Base-by-base conservation (phyloP, 176 grass and related monocot species). In the Oryza glumipatula region DNA sequence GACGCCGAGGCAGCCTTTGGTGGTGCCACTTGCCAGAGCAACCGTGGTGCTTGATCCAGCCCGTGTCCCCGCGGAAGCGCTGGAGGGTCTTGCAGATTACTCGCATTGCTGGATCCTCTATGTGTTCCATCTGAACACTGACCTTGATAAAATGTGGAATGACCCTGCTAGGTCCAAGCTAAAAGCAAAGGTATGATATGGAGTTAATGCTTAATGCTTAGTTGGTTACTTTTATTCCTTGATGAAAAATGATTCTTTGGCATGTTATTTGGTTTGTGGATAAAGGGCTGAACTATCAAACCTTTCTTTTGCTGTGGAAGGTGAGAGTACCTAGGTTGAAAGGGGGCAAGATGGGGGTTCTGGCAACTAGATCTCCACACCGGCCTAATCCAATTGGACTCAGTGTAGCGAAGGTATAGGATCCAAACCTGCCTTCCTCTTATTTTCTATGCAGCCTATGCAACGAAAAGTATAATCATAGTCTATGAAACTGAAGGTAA, bases 61-160 rank as follows among this genome's bases (percentile, higher is more conserved):
- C 45, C 91, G 85, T 76, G 91, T 94, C 56, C 84, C 93, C 0
- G 76, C 74, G n/a, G 96, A 72, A 84, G 91, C 91, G 1, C 89
- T 98, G 5, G 93, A 98, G 80, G 96, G 96, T 24, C 90, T 95
- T 43, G 56, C 87, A n/a, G 79, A 77, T 76, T 98, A 91, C 69
- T 98, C 93, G 0, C 96, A 98, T 61, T 98, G 96, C 63, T 98
- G 96, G 96, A 89, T 98, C 65, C 85, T 98, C 46, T 98, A 95
- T 85, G 93, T 98, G 21, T 95, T 98, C 79, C 96, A 98, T 86
- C 80, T 95, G 32, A 98, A 98, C 68, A 98, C 96, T 41, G 87
- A 95, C 77, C 89, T 98, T 82, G 93, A 98, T 72, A 98, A 93
- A 68, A 84, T 95, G 54, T 98, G 95, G 95, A 98, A 95, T 66